phyloP scores from a whole-genome alignment of 2,329 filamentous ascomycete species.

The Beauveria sp. region DNA sequence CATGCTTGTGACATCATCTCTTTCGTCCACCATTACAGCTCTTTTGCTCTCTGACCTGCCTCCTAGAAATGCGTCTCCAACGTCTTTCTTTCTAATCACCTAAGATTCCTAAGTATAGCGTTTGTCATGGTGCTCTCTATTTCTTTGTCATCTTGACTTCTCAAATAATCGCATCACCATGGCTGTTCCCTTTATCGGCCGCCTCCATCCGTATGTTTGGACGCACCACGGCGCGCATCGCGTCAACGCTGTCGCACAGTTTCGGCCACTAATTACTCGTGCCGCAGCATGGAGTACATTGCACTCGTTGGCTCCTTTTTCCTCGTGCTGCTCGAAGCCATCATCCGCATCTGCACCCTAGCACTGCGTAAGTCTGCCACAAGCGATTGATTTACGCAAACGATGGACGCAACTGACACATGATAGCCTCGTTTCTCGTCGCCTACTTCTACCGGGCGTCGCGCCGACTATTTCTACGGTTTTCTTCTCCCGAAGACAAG shows the following conservation, averaged over 20 bases:
- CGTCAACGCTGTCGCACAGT: slow-evolving; percentile 1
- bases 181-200: slow-evolving; percentile 46
- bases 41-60: background rate
- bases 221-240: background rate
- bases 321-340: slow-evolving; percentile 71
- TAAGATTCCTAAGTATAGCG: background rate
- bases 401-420: slow-evolving; percentile 15
- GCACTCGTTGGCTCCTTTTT: slow-evolving; percentile 77
- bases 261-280: slow-evolving; percentile 4
- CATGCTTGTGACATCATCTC: slow-evolving; percentile 17
- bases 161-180: slow-evolving; percentile 25
- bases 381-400: background rate
- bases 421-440: slow-evolving; percentile 67
- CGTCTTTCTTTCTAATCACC: background rate
- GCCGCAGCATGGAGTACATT: slow-evolving; percentile 69
- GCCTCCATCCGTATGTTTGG: slow-evolving; percentile 41
- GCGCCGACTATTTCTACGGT: slow-evolving; percentile 70
- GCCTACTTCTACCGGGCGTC: slow-evolving; percentile 76
- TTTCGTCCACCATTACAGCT: background rate
- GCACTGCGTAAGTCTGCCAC: slow-evolving; percentile 61
- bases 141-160: background rate
- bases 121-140: slow-evolving; percentile 2
- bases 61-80: background rate
- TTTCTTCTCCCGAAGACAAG: slow-evolving; percentile 63
- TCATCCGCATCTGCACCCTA: slow-evolving; percentile 80